These are phyloP conservation scores for Blastocystis sp. DNA, from an alignment of 352 stramenopile species.

Conservation along the genomic window DNA sequence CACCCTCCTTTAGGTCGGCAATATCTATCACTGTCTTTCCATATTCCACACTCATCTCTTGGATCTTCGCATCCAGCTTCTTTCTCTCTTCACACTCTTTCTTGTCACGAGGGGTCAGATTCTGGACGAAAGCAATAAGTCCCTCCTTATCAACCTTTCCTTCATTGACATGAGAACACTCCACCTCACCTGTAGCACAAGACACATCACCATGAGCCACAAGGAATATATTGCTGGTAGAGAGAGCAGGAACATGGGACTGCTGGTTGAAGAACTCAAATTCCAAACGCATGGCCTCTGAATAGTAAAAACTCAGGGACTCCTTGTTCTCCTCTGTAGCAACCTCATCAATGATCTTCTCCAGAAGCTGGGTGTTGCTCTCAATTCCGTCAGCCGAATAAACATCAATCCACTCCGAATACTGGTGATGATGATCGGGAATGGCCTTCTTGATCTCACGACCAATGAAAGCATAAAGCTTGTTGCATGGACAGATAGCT, in stretches of 20 bases:
- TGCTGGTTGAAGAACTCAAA: slow-evolving; percentile 69
- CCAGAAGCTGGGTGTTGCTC: neutral
- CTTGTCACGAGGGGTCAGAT: neutral
- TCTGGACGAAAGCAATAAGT: neutral
- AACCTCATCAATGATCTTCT: slow-evolving; percentile 37
- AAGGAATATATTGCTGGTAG: slow-evolving; percentile 19
- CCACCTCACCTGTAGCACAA: neutral
- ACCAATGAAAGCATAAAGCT: slow-evolving; percentile 64
- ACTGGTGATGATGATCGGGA: slow-evolving; percentile 47
- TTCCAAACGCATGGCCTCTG: slow-evolving; percentile 65
- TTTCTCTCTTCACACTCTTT: neutral
- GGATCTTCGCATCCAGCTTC: neutral
- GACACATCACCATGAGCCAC: neutral
- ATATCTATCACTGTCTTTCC: slow-evolving; percentile 27
- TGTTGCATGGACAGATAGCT: slow-evolving; percentile 48
- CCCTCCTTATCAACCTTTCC: neutral
- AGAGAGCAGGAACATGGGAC: slow-evolving; percentile 18
- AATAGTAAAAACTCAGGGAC: slow-evolving; percentile 32
- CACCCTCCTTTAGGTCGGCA: neutral
- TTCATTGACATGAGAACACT: neutral
- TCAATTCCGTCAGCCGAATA: slow-evolving; percentile 1
- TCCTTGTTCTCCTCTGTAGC: slow-evolving; percentile 46
- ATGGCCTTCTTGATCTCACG: slow-evolving; percentile 44
- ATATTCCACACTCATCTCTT: slow-evolving; percentile 51
- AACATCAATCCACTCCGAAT: slow-evolving; percentile 62